Base-by-base conservation (phyloP, 140 eudicot genomes). In the Erigeron philadelphicus region DNA sequence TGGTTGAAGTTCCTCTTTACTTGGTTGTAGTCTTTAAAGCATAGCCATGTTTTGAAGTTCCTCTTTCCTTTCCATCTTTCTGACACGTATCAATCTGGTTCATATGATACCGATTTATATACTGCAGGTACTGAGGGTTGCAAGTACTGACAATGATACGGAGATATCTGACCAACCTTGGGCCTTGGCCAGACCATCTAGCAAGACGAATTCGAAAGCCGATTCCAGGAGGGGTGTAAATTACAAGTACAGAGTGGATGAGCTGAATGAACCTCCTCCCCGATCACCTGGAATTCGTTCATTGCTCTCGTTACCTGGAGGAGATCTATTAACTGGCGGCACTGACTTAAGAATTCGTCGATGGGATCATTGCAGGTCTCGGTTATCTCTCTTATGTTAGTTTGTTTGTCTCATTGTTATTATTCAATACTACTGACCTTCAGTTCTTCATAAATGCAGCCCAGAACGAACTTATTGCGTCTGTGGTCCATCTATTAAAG, bases 301-400 rank as follows among this genome's bases (percentile, higher is more conserved):
- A 8, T 71, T 93, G 85, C 96, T 93, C 42, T 87, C 98, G 0
- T 82, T 93, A 73, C 98, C 98, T 68, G 96, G 98, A n/a, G 98
- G 96, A 9, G 98, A 93, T 85, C 74, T 93, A 66, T 73, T 93
- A 76, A 93, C 98, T 38, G 98, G 98, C 48, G 98, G 98, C 42
- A 86, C 98, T 13, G 98, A 93, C 79, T 83, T 93, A 75, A 93
- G 81, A 75, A 93, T 93, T 49, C 98, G 96, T 63, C 80, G 96
- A 54, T 93, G 98, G 98, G 98, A 93, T 73, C 98, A 93, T 68
- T 78, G 78, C 83, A 86, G 98, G 98, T 93, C 62, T 61, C 1
- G 9, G 6, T 8, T 38, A 2, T 41, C 50, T 55, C 9, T 15
- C 2, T 46, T 70, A 4, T 60, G 7, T 72, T 40, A 43, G 1